Percentiles rank a stretch among this genome's conserved stretches.
phyloP scores from a whole-genome alignment of 1,139 yeast species.

The Suhomyces chickasaworum region DNA sequence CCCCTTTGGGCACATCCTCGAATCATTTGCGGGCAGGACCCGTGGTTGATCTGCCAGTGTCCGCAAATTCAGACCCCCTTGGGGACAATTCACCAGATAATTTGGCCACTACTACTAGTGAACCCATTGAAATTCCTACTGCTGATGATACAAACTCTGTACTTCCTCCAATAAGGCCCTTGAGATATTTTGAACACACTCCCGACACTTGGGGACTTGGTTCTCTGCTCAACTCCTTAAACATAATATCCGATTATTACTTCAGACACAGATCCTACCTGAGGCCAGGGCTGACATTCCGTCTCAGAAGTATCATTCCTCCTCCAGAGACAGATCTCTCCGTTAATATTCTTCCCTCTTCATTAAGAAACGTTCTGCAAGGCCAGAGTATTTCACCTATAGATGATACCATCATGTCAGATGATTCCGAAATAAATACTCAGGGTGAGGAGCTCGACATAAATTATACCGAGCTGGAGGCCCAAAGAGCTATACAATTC shows the following conservation, averaged over 20 bases:
- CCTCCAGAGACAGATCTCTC: conserved; percentile 7
- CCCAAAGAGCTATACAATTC: conserved; percentile 13
- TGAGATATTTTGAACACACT: conserved; percentile 6
- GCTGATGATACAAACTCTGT: neutral
- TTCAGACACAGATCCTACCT: conserved; percentile 12
- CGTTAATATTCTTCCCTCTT: conserved; percentile 8
- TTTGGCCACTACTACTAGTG: neutral
- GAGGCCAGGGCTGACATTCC: neutral
- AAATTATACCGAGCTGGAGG: conserved; percentile 10
- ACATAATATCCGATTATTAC: conserved; percentile 19
- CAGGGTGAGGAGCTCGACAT: conserved; percentile 3
- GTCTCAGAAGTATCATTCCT: neutral
- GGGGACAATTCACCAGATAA: neutral
- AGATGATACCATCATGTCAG: conserved; percentile 3
- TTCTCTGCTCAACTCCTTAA: conserved; percentile 17
- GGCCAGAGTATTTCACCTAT: neutral
- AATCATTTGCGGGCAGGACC: conserved; percentile 1
- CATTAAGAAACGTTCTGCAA: conserved; percentile 2
- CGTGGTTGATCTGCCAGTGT: neutral
- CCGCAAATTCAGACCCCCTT: neutral
- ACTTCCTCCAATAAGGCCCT: conserved; percentile 2
- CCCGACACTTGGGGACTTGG: conserved; percentile 13
- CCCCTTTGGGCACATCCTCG: conserved; percentile 9
- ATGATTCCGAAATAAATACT: conserved; percentile 7
- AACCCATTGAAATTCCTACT: neutral